A percentile compares a stretch with the other conserved stretches of the same genome.
These are phyloP conservation scores for Mycena polygramma DNA, from an alignment of 768 basidiomycete species.

Conservation along the genomic window DNA sequence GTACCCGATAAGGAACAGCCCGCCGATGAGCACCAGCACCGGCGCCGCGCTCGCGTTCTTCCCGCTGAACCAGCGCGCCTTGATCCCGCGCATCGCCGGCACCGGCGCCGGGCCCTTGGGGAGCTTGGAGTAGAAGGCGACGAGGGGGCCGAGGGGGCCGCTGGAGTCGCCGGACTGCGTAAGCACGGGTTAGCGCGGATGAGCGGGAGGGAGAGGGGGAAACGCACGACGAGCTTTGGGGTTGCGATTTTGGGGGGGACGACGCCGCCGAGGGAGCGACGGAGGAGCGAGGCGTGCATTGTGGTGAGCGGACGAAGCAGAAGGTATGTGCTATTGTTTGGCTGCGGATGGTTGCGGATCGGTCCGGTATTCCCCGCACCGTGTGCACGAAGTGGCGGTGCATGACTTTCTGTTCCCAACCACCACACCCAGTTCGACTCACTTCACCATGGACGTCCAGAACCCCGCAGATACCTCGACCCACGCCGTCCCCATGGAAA, in stretches of 20 bases:
- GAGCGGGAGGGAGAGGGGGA: not conserved
- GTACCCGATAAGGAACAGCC: too few species aligned
- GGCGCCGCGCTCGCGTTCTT: too few species aligned
- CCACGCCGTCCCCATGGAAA: too few species aligned
- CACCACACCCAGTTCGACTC: too few species aligned
- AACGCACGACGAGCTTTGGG: conserved; percentile 72
- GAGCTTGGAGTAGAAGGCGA: conserved; percentile 85
- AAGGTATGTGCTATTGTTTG: not conserved
- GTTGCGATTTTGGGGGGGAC: conserved; percentile 87
- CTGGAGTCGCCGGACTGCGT: conserved; percentile 72
- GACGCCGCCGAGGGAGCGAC: conserved; percentile 74
- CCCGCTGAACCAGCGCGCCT: conserved; percentile 51
- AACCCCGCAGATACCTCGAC: too few species aligned
- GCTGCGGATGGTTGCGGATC: too few species aligned
- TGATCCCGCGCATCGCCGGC: conserved; percentile 65
- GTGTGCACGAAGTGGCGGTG: too few species aligned
- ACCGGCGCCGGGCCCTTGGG: conserved; percentile 77
- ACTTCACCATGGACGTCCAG: too few species aligned
- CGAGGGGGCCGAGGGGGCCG: conserved; percentile 72
- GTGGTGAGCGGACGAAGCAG: not conserved
- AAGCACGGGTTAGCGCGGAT: conserved; percentile 1
- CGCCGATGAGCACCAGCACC: too few species aligned
- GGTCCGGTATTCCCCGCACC: too few species aligned
- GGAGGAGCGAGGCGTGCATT: conserved; percentile 75
- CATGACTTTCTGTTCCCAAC: too few species aligned